Conservation (phyloP, 2,329 filamentous ascomycete genomes). For the Apiospora phragmitis region DNA sequence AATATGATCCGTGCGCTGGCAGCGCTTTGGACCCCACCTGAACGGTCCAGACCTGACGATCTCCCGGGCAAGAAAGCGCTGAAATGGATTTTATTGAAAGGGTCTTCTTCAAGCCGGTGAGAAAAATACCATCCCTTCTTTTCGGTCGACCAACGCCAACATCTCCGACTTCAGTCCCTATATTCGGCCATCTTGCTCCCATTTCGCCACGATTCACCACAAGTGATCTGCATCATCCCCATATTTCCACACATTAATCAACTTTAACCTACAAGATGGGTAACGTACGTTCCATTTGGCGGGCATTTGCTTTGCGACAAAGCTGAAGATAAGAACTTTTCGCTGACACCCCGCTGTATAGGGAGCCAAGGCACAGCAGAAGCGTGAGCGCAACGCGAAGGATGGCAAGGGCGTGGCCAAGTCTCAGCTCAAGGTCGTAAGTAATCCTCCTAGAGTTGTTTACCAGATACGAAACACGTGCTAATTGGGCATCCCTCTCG, state of each 20-base stretch:
- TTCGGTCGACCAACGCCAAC: not conserved
- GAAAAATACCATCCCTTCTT: not conserved
- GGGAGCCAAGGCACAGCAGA: constrained; percentile 69
- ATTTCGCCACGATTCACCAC: not conserved
- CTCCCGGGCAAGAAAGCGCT: not conserved
- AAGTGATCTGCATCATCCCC: not conserved
- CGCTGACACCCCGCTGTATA: constrained; percentile 25
- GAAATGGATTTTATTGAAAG: constrained; percentile 3
- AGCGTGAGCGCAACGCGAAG: constrained; percentile 72
- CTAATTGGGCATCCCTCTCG: not conserved
- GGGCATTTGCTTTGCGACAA: not conserved
- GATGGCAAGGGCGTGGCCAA: constrained; percentile 57
- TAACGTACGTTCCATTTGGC: constrained; percentile 23
- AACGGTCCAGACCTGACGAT: not conserved
- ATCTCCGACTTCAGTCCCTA: not conserved
- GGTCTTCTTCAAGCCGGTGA: not conserved
- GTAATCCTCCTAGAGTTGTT: constrained; percentile 29
- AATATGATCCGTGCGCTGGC: not conserved
- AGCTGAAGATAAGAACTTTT: not conserved
- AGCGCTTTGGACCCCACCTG: not conserved
- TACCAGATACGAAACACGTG: not conserved
- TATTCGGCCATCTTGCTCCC: not conserved
- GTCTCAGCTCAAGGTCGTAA: constrained; percentile 68
- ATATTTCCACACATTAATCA: not conserved
- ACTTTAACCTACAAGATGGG: constrained; percentile 22